phyloP scores from a whole-genome alignment of 176 grass and related monocot species.

The Ananas comosus region DNA sequence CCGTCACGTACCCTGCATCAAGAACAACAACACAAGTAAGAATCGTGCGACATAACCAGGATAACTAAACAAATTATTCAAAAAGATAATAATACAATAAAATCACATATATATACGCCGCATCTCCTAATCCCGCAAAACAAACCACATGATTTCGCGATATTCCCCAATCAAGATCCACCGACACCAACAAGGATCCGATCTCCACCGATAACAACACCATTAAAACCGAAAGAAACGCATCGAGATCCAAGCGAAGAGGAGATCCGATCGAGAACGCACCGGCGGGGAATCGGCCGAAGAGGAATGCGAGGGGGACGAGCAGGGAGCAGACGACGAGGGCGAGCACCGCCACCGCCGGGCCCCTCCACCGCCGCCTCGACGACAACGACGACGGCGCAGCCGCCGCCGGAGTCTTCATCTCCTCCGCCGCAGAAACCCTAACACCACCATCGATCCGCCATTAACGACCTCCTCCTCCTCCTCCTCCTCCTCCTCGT shows the following conservation, averaged over 20 bases:
- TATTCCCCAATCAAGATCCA: neutral
- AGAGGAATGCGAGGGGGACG: conserved; percentile 56
- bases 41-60: neutral
- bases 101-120: neutral
- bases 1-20: conserved; percentile 10
- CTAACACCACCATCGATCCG: neutral
- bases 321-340: conserved; percentile 67
- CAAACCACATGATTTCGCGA: neutral
- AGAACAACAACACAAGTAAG: neutral
- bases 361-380: conserved; percentile 53
- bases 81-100: neutral
- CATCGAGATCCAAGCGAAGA: neutral
- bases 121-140: neutral
- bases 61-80: neutral
- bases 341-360: conserved; percentile 45
- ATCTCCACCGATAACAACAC: neutral
- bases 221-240: no score
- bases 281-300: conserved; percentile 20
- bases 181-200: neutral
- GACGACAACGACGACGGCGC: conserved; percentile 1
- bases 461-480: neutral
- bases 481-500: neutral
- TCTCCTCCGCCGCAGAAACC: neutral
- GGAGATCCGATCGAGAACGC: neutral
- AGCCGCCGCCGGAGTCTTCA: conserved; percentile 39